phyloP scores from a whole-genome alignment of 2,329 filamentous ascomycete species.

The Cyphellophora europaea region DNA sequence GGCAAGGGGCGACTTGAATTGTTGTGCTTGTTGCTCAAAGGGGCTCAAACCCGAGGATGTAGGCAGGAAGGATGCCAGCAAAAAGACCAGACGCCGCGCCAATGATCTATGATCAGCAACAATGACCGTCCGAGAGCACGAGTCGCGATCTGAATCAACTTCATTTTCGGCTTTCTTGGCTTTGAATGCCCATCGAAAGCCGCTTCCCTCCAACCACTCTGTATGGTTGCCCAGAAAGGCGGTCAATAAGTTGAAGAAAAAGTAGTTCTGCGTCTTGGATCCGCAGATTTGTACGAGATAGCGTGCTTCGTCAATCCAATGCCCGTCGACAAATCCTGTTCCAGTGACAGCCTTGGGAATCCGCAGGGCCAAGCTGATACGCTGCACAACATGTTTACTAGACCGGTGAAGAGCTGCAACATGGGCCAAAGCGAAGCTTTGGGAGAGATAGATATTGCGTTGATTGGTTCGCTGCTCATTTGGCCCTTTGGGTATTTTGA shows the following conservation, averaged over 20 bases:
- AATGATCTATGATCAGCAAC: slow-evolving; percentile 51
- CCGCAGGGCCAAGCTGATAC: slow-evolving; percentile 45
- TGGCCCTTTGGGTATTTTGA: slow-evolving; percentile 34
- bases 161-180: slow-evolving; percentile 39
- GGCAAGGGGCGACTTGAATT: slow-evolving; percentile 11
- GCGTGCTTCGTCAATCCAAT: slow-evolving; percentile 52
- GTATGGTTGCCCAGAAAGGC: slow-evolving; percentile 52
- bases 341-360: slow-evolving; percentile 49
- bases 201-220: slow-evolving; percentile 48
- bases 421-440: slow-evolving; percentile 38
- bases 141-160: slow-evolving; percentile 28
- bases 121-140: slow-evolving; percentile 46
- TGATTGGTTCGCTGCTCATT: slow-evolving; percentile 40
- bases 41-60: slow-evolving; percentile 11
- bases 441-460: slow-evolving; percentile 36
- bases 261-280: slow-evolving; percentile 49
- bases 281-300: slow-evolving; percentile 47
- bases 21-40: slow-evolving; percentile 7
- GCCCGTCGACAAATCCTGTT: slow-evolving; percentile 40
- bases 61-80: slow-evolving; percentile 50
- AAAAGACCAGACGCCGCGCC: slow-evolving; percentile 47
- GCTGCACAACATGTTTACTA: slow-evolving; percentile 32
- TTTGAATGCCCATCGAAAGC: slow-evolving; percentile 45
- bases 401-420: slow-evolving; percentile 30
- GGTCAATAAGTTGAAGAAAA: slow-evolving; percentile 49